These are phyloP conservation scores for Fusarium cicatricum DNA, from an alignment of 2,329 filamentous ascomycete genomes.

Conservation along the genomic window DNA sequence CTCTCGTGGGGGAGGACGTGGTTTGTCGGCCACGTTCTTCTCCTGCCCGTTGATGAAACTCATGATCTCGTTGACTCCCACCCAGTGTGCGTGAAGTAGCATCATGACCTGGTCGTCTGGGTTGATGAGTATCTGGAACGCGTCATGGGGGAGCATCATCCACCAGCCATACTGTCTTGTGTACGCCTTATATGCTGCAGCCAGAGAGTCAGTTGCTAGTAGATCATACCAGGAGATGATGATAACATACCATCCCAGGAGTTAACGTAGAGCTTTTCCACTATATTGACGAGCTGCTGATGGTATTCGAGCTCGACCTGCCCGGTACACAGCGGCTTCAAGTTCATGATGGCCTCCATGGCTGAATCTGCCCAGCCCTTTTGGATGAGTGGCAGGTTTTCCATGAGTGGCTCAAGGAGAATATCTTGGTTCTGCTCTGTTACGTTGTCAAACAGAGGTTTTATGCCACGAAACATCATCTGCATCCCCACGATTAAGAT, in stretches of 20 bases:
- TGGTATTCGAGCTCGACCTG: constrained; percentile 58
- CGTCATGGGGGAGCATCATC: constrained; percentile 63
- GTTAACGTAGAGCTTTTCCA: constrained; percentile 60
- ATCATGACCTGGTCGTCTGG: constrained; percentile 55
- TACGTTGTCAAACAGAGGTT: constrained; percentile 60
- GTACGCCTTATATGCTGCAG: constrained; percentile 59
- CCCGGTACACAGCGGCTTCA: constrained; percentile 55
- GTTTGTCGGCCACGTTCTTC: constrained; percentile 44
- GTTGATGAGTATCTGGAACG: constrained; percentile 61
- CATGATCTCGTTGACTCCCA: constrained; percentile 64
- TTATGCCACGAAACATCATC: constrained; percentile 59
- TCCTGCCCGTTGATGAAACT: constrained; percentile 56
- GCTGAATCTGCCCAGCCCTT: constrained; percentile 58
- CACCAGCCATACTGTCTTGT: constrained; percentile 63
- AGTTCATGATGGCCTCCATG: constrained; percentile 50
- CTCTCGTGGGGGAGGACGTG: constrained; percentile 38
- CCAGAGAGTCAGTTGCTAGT: constrained; percentile 5
- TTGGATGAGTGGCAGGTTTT: constrained; percentile 55
- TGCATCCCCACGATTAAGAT: constrained; percentile 63
- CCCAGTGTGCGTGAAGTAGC: constrained; percentile 63
- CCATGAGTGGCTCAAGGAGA: constrained; percentile 56
- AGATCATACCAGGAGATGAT: not conserved
- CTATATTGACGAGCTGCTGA: constrained; percentile 54
- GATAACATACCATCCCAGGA: constrained; percentile 59
- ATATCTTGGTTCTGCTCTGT: constrained; percentile 52